Conservation (phyloP, 768 basidiomycete genomes). For the Leccinum barrowsii region DNA sequence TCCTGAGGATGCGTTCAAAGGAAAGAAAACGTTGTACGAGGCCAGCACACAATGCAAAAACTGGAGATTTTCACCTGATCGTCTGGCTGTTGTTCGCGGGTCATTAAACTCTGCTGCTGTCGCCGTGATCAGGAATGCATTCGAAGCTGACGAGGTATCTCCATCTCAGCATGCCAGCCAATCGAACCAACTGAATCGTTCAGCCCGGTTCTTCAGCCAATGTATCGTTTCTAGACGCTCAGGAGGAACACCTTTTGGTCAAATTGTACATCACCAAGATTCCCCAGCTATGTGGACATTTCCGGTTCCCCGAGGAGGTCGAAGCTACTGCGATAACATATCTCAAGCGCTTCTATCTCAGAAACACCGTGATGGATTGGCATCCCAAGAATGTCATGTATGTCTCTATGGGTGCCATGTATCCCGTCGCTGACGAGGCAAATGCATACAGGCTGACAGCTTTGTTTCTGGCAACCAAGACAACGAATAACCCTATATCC, state of each 20-base stretch:
- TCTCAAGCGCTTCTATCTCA: slow-evolving; percentile 94
- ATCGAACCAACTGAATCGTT: slow-evolving; percentile 4
- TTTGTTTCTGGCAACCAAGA: slow-evolving; percentile 93
- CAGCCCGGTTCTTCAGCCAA: slow-evolving; percentile 72
- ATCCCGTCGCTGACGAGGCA: neutral
- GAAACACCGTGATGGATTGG: slow-evolving; percentile 99
- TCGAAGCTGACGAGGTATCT: slow-evolving; percentile 76
- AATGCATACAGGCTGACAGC: slow-evolving; percentile 74
- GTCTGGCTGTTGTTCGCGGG: slow-evolving; percentile 56
- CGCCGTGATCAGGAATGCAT: slow-evolving; percentile 67
- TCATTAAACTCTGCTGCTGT: slow-evolving; percentile 76
- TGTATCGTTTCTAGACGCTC: slow-evolving; percentile 65
- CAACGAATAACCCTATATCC: slow-evolving; percentile 90
- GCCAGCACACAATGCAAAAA: slow-evolving; percentile 78
- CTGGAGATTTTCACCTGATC: slow-evolving; percentile 82
- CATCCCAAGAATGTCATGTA: slow-evolving; percentile 99
- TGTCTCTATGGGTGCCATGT: slow-evolving; percentile 22
- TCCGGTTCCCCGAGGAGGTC: slow-evolving; percentile 88
- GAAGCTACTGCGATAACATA: slow-evolving; percentile 91
- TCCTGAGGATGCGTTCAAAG: neutral
- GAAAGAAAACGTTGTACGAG: slow-evolving; percentile 56
- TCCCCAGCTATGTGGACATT: slow-evolving; percentile 77
- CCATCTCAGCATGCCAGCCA: neutral
- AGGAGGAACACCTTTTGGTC: slow-evolving; percentile 86
- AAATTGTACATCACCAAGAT: slow-evolving; percentile 87